Evolutionary conservation across 2,329 filamentous ascomycete genomes (phyloP).

Genomic region (Xylariaceae sp.): DNA sequence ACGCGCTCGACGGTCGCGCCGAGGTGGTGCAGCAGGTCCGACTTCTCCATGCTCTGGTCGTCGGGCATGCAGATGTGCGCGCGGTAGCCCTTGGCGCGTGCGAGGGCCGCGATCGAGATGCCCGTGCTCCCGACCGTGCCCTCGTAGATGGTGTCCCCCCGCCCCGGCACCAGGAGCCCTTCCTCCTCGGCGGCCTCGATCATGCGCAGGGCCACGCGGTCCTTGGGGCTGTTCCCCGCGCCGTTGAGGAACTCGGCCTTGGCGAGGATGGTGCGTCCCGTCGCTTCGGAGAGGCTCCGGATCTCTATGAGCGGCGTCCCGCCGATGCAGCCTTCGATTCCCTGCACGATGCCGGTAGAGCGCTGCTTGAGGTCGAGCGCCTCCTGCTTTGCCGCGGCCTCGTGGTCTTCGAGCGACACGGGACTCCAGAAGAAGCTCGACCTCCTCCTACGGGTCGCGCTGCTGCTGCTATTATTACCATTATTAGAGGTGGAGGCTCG

Average conservation of each 20-base stretch:
- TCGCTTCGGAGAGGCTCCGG: conserved; percentile 76
- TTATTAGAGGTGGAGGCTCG: conserved; percentile 6
- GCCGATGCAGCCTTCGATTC: conserved; percentile 88
- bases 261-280: conserved; percentile 81
- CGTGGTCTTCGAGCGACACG: conserved; percentile 52
- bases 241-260: conserved; percentile 98
- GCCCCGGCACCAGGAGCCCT: conserved; percentile 69
- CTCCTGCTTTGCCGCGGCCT: conserved; percentile 38
- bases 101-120: conserved; percentile 86
- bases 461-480: conserved; percentile 6
- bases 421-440: conserved; percentile 44
- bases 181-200: conserved; percentile 74
- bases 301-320: conserved; percentile 87
- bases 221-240: conserved; percentile 88
- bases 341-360: conserved; percentile 54
- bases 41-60: conserved; percentile 85
- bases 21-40: conserved; percentile 78
- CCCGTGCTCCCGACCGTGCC: conserved; percentile 95
- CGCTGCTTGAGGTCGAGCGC: conserved; percentile 15
- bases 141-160: conserved; percentile 94
- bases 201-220: conserved; percentile 87
- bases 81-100: conserved; percentile 80
- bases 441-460: conserved; percentile 30
- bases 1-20: conserved; percentile 92
- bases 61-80: conserved; percentile 97